These are phyloP conservation scores for Cudoniella acicularis DNA, from an alignment of 495 filamentous ascomycete species.

Conservation along the genomic window DNA sequence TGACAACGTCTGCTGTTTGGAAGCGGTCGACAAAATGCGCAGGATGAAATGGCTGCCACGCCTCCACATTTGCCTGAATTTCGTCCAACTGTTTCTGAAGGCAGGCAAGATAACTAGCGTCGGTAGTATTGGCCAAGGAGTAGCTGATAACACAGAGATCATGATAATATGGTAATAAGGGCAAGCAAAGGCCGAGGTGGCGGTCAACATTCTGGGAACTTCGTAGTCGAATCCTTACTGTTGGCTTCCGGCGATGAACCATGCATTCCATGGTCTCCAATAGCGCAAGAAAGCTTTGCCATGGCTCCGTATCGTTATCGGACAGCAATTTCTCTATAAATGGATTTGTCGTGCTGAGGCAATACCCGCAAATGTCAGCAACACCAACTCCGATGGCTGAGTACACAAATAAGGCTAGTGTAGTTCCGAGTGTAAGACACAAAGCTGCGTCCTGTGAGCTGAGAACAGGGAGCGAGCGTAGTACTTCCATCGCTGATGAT, in stretches of 20 bases:
- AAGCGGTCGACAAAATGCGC: conserved; percentile 16
- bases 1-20: conserved; percentile 16
- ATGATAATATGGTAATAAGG: conserved; percentile 23
- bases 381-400: conserved; percentile 17
- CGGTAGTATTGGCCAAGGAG: background rate
- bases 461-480: conserved; percentile 19
- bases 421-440: conserved; percentile 21
- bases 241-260: conserved; percentile 16
- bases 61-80: conserved; percentile 11
- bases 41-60: conserved; percentile 19
- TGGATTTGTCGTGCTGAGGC: conserved; percentile 17
- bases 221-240: conserved; percentile 19
- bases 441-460: conserved; percentile 15
- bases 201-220: conserved; percentile 14
- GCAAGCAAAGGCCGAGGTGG: conserved; percentile 22
- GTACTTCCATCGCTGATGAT: conserved; percentile 18
- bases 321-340: conserved; percentile 15
- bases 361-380: conserved; percentile 20
- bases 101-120: background rate
- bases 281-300: conserved; percentile 17
- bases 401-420: conserved; percentile 17
- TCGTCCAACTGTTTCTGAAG: conserved; percentile 7
- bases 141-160: conserved; percentile 25
- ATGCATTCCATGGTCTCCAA: conserved; percentile 22
- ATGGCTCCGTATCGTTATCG: conserved; percentile 15